A percentile compares a stretch with the other conserved stretches of the same genome.
These are phyloP conservation scores for Botrytis deweyae DNA, from an alignment of 2,329 filamentous ascomycete genomes.

Conservation along the genomic window DNA sequence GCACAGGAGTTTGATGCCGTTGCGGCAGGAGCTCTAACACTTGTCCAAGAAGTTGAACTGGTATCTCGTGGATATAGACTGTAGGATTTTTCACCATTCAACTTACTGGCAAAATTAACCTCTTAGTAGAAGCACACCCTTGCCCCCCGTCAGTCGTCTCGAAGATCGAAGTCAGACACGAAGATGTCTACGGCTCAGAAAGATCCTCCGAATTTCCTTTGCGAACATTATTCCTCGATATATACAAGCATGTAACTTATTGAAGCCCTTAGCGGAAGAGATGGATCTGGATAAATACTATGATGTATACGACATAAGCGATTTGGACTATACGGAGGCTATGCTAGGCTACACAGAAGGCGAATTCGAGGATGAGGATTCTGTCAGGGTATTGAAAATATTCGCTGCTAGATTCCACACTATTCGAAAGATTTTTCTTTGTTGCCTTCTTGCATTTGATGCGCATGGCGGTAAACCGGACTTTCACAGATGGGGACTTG, in stretches of 20 bases:
- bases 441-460: conserved; percentile 83
- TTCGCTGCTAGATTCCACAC: conserved; percentile 78
- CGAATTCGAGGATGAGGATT: conserved; percentile 74
- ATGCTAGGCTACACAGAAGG: conserved; percentile 60
- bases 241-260: conserved; percentile 63
- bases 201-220: conserved; percentile 69
- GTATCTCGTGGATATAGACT: conserved; percentile 88
- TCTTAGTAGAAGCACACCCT: conserved; percentile 68
- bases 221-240: conserved; percentile 69
- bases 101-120: conserved; percentile 23
- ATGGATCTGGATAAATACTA: conserved; percentile 88
- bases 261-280: conserved; percentile 74
- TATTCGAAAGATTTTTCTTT: conserved; percentile 80
- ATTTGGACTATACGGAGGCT: conserved; percentile 70
- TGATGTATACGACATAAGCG: conserved; percentile 80
- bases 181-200: conserved; percentile 77
- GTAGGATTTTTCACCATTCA: conserved; percentile 48
- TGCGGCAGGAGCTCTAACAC: conserved; percentile 70
- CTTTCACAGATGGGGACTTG: conserved; percentile 73
- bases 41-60: conserved; percentile 93
- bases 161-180: conserved; percentile 79
- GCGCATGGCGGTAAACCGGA: conserved; percentile 76
- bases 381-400: conserved; percentile 77
- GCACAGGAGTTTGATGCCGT: conserved; percentile 81
- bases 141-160: conserved; percentile 88